These are phyloP conservation scores for Casaregolazyma suthepensis DNA, from an alignment of 1,139 yeast species.

Conservation along the genomic window DNA sequence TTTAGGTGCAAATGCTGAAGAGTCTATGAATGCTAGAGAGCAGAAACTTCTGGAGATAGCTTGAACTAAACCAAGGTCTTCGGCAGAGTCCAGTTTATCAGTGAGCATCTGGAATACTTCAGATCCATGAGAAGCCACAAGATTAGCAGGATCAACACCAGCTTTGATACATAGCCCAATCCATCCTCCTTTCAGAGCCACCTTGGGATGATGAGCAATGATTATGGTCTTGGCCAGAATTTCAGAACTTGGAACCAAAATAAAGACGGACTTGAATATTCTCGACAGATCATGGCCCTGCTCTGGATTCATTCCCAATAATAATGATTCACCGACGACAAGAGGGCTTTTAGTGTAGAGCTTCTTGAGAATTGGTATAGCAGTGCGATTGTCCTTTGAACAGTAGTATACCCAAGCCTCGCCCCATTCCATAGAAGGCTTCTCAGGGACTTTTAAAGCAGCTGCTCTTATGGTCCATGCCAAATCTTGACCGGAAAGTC, in stretches of 20 bases:
- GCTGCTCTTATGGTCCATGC: constrained; percentile 26
- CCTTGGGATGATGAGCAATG: constrained; percentile 46
- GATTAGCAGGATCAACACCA: constrained; percentile 50
- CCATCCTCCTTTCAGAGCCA: constrained; percentile 60
- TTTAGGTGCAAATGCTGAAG: constrained; percentile 51
- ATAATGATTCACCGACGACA: constrained; percentile 8
- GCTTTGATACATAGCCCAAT: constrained; percentile 65
- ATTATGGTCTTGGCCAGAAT: constrained; percentile 46
- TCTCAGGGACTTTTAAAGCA: constrained; percentile 12
- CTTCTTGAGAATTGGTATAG: constrained; percentile 11
- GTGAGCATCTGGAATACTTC: neutral
- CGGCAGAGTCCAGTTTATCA: neutral
- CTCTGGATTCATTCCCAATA: constrained; percentile 1
- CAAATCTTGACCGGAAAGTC: constrained; percentile 23
- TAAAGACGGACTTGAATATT: constrained; percentile 41
- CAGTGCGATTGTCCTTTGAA: constrained; percentile 13
- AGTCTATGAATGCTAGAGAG: constrained; percentile 64
- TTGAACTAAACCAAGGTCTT: neutral
- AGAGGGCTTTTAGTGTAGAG: constrained; percentile 15
- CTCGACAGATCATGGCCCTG: constrained; percentile 2
- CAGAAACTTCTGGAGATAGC: constrained; percentile 44
- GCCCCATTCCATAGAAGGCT: constrained; percentile 27
- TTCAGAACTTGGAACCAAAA: constrained; percentile 23
- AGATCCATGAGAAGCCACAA: neutral
- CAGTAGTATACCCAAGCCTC: constrained; percentile 28